Base-by-base conservation (phyloP, 2,329 filamentous ascomycete genomes). In the Emericellopsis atlantica region DNA sequence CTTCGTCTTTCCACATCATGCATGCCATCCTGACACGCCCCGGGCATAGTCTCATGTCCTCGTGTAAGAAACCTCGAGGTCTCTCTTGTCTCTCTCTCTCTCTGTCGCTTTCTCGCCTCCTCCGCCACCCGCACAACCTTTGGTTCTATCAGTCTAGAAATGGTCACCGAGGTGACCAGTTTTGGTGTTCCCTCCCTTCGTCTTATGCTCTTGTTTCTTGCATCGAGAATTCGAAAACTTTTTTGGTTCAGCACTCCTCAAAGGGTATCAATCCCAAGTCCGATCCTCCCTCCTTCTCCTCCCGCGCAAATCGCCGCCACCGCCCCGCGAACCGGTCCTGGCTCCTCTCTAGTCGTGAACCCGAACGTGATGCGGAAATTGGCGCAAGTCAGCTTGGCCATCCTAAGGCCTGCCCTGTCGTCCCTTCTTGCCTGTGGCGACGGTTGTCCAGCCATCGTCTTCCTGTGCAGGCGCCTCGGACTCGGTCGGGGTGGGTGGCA, bases 381-480 rank as follows among this genome's bases (percentile, higher is more conserved):
- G 26, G 12, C 26, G 26, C 26, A 12, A 29, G 26, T 29, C 26
- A 29, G 12, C 8, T 29, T 3, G 12, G 8, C 26, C 26, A 9
- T 29, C 12, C 26, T 29, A 29, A 29, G 50, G 47, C 39, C 60
- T 58, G 47, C 58, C 59, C 49, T 50, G 52, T 15, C 44, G 44
- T 31, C 44, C 44, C 44, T 46, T 46, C 44, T 46, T 46, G 32
- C 32, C 32, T 9, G 32, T 21, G 24, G 46, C 43, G 34, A 78
- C 77, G 22, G 73, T 81, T 46, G 74, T 78, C 77, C 77, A 81
- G 48, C 77, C 77, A 54, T 81, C 76, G 32, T 76, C 75, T 37
- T 75, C 71, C 39, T 64, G 57, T 32, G 63, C 58, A 39, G 63
- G 60, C 31, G 61, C 48, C 11, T 38, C 39, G 24, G 29, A 50